phyloP scores from a whole-genome alignment of 495 filamentous ascomycete species.

The Jackrogersella minutella region DNA sequence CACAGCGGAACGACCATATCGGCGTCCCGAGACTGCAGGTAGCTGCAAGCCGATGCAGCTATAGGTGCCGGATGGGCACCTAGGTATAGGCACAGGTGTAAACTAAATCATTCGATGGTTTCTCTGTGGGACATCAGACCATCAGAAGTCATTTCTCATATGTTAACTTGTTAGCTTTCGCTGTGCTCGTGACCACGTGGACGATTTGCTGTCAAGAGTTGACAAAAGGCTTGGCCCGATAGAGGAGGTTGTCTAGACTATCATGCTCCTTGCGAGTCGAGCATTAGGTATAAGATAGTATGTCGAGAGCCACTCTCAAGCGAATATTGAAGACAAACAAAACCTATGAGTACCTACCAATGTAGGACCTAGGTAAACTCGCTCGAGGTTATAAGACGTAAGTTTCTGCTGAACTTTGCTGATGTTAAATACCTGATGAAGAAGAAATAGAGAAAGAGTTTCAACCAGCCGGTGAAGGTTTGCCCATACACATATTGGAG shows the following conservation, averaged over 20 bases:
- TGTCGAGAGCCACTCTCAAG: background rate
- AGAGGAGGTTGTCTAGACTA: conserved; percentile 1
- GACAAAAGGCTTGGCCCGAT: conserved; percentile 11
- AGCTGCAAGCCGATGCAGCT: conserved; percentile 8
- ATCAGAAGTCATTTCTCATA: background rate
- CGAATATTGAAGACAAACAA: background rate
- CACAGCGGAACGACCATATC: conserved; percentile 4
- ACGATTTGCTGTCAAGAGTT: conserved; percentile 22
- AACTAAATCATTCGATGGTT: conserved; percentile 16
- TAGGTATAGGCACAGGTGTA: conserved; percentile 13
- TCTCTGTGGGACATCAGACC: conserved; percentile 23
- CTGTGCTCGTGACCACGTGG: conserved; percentile 25
- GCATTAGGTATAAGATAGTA: background rate
- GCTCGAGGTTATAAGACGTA: background rate
- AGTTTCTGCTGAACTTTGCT: background rate
- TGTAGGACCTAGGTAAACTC: background rate
- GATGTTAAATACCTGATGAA: background rate
- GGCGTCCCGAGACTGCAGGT: conserved; percentile 17
- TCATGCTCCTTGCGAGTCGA: background rate
- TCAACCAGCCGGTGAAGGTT: background rate
- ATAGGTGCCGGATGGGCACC: conserved; percentile 8
- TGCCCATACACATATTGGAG: background rate
- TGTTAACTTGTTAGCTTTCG: conserved; percentile 4
- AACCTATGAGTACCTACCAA: too few relatives aligned
- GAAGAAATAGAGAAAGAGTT: background rate